Base-by-base conservation (phyloP, 805 yeast genomes). In the Candida nonsorbophila region DNA sequence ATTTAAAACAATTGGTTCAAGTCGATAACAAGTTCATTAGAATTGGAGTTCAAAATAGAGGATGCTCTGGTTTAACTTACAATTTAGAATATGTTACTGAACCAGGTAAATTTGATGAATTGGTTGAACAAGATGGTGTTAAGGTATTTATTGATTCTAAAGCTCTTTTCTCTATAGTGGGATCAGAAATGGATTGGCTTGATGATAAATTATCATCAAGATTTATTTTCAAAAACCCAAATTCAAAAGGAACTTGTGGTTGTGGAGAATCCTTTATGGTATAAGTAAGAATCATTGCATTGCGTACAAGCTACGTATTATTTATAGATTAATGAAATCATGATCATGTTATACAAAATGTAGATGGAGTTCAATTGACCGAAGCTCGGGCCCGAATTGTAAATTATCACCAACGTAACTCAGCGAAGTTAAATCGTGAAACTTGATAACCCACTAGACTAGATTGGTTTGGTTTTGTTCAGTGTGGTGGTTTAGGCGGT, bases 231-330 rank as follows among this genome's bases (percentile, higher is more conserved):
- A 81, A 73, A 52, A 92, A 92, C 56, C 98, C 98, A 39, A 92
- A 92, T 60, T 83, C 95, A 22, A 92, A 90, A 64, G 98, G 97
- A 18, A 84, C 95, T 28, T 92, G 98, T 61, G 98, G 98, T 8
- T 92, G 98, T 58, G 98, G 98, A 31, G 98, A 92, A 63, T 85
- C 96, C 4, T 92, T 92, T 56, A 92, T 88, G 96, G 96, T 90
- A 6, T 88, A 62, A 41, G n/a, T n/a, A n/a, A n/a, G 20, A 23
- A 14, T 18, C n/a, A n/a, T n/a, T n/a, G n/a, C n/a, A n/a, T n/a
- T n/a, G n/a, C n/a, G n/a, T 11, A 9, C 21, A 9, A 19, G 10
- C 10, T 8, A 9, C 10, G 8, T 10, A 19, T 10, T 10, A 10
- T 9, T 10, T 9, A 19, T 10, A 19, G 21, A 8, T 19, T 10